A percentile compares a stretch with the other conserved stretches of the same genome.
Conservation (phyloP, 176 grass and related monocot genomes). For the Ampelocalamus luodianensis region DNA sequence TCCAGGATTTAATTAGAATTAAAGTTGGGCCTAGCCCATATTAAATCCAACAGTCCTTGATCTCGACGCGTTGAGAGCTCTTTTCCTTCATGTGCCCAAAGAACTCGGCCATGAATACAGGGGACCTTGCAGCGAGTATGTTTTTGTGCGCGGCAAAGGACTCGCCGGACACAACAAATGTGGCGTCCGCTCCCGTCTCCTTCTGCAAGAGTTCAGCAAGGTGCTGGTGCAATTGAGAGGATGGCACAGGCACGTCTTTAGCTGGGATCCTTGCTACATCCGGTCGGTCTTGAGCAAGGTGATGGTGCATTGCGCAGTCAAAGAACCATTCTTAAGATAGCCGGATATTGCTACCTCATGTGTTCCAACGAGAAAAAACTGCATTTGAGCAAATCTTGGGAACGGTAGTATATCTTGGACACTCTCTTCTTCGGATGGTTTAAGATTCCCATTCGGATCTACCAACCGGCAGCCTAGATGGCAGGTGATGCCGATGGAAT, state of each 20-base stretch:
- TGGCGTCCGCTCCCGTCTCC: conserved; percentile 25
- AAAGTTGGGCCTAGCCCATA: too few relatives aligned
- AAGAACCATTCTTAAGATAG: background rate
- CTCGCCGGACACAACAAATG: conserved; percentile 31
- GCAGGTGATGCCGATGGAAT: too few relatives aligned
- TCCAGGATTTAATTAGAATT: too few relatives aligned
- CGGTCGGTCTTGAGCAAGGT: background rate
- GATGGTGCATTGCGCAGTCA: background rate
- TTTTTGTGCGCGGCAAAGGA: background rate
- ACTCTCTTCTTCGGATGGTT: background rate
- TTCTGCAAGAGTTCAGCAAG: background rate
- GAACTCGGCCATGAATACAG: conserved; percentile 49
- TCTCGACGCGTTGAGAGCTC: background rate
- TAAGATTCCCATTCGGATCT: background rate
- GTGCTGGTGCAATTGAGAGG: conserved; percentile 1
- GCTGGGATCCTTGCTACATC: too few relatives aligned
- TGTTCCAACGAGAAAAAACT: too few relatives aligned
- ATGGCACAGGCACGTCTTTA: background rate
- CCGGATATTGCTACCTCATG: too few relatives aligned
- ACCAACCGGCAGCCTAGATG: conserved; percentile 9
- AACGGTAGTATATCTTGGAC: too few relatives aligned
- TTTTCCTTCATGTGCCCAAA: conserved; percentile 46
- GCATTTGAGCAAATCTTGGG: too few relatives aligned
- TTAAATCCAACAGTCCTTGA: too few relatives aligned
- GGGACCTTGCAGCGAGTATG: conserved; percentile 35